Conservation (phyloP, 2,329 filamentous ascomycete genomes). For the Bipolaris victoriae region DNA sequence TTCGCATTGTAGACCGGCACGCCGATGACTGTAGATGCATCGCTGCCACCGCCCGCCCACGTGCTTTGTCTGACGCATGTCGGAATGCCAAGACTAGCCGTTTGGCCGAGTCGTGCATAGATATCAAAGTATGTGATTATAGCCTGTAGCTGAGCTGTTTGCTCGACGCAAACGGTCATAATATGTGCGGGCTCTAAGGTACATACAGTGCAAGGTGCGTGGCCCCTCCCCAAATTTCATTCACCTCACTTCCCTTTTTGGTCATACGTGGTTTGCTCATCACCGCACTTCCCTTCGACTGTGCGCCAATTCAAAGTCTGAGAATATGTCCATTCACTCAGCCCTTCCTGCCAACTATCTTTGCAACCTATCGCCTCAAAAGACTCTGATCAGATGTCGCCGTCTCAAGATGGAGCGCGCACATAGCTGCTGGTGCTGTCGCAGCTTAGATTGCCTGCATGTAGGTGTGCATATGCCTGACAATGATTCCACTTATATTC, state of each 20-base stretch:
- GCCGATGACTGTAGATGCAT: slow-evolving; percentile 10
- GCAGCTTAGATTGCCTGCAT: background rate
- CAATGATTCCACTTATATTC: background rate
- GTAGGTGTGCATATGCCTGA: background rate
- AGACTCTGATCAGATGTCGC: too few species aligned
- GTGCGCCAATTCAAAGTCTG: background rate
- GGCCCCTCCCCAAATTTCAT: slow-evolving; percentile 20
- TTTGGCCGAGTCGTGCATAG: slow-evolving; percentile 8
- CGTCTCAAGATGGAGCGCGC: background rate
- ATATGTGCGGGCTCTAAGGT: slow-evolving; percentile 18
- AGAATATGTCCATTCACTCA: background rate
- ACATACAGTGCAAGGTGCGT: slow-evolving; percentile 37
- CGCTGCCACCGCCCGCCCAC: slow-evolving; percentile 1
- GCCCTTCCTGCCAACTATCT: background rate
- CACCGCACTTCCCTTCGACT: background rate
- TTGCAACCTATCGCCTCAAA: background rate
- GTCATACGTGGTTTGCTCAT: slow-evolving; percentile 12
- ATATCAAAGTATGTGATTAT: slow-evolving; percentile 26
- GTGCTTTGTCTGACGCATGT: slow-evolving; percentile 3
- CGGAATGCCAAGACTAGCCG: slow-evolving; percentile 2
- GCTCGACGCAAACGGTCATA: slow-evolving; percentile 16
- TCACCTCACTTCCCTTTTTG: slow-evolving; percentile 26
- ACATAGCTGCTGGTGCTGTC: background rate
- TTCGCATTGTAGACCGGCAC: slow-evolving; percentile 29
- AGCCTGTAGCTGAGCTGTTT: slow-evolving; percentile 16